Evolutionary conservation across 2,329 filamentous ascomycete genomes (phyloP).

Genomic region (Emericellopsis cladophorae): DNA sequence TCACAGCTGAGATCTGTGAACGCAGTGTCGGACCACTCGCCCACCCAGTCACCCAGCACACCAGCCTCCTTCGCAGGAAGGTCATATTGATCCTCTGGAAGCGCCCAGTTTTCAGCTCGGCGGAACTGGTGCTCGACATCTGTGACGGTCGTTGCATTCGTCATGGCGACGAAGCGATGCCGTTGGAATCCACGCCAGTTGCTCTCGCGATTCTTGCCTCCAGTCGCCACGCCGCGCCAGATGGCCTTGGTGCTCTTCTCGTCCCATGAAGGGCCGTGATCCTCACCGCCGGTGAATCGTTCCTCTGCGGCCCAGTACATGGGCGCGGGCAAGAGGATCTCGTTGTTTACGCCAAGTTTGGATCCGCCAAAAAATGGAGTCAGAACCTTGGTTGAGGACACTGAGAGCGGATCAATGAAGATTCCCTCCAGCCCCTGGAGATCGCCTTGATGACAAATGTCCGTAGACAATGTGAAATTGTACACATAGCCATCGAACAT

Average conservation of each 20-base stretch:
- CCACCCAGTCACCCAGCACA: constrained; percentile 35
- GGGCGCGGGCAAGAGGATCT: constrained; percentile 55
- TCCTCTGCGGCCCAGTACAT: constrained; percentile 57
- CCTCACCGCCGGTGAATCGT: constrained; percentile 44
- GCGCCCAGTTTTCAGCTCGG: constrained; percentile 36
- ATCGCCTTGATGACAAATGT: constrained; percentile 54
- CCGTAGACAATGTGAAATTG: constrained; percentile 47
- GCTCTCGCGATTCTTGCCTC: constrained; percentile 41
- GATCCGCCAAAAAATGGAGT: constrained; percentile 58
- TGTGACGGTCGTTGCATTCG: constrained; percentile 49
- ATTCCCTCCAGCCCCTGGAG: constrained; percentile 51
- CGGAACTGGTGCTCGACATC: constrained; percentile 30
- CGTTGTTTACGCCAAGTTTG: constrained; percentile 57
- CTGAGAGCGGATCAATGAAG: constrained; percentile 46
- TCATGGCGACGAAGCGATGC: constrained; percentile 63
- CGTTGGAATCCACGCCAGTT: constrained; percentile 66
- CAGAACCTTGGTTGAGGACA: constrained; percentile 41
- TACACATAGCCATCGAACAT: constrained; percentile 44
- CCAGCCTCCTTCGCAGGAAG: constrained; percentile 30
- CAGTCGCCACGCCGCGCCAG: constrained; percentile 58
- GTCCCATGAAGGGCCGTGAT: constrained; percentile 41
- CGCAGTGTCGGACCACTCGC: constrained; percentile 32
- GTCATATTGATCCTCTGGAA: constrained; percentile 34
- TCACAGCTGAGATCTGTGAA: constrained; percentile 43
- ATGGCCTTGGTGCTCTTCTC: constrained; percentile 40